Conservation (phyloP, 129 eudicot species). For the Deinandra increscens region DNA sequence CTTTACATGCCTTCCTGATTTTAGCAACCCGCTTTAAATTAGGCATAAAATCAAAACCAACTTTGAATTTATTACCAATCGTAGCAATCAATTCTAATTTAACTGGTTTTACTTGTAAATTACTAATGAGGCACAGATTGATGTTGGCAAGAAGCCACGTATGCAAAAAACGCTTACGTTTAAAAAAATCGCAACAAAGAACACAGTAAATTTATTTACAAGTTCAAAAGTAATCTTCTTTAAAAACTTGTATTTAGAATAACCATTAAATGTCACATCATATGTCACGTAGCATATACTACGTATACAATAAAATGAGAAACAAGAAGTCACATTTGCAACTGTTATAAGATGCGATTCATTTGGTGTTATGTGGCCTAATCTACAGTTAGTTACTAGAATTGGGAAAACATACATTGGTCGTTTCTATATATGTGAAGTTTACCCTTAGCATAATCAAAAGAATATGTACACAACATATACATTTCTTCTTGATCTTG, state of each 20-base stretch:
- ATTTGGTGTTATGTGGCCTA: not conserved
- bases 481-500: conserved; percentile 6
- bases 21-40: not conserved
- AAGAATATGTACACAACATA: not conserved
- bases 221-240: not conserved
- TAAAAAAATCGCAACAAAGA: no score
- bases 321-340: not conserved
- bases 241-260: no score
- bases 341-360: not conserved
- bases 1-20: not conserved
- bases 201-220: no score
- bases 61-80: not conserved
- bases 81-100: not conserved
- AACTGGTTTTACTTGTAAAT: not conserved
- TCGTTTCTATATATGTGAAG: no score
- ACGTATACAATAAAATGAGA: not conserved
- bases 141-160: not conserved
- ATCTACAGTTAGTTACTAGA: not conserved
- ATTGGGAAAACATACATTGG: no score
- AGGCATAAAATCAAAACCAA: not conserved
- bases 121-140: not conserved
- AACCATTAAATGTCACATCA: not conserved
- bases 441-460: not conserved
- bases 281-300: not conserved
- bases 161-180: not conserved